Conservation (phyloP, 2,329 filamentous ascomycete genomes). For the Juglanconis juglandina region DNA sequence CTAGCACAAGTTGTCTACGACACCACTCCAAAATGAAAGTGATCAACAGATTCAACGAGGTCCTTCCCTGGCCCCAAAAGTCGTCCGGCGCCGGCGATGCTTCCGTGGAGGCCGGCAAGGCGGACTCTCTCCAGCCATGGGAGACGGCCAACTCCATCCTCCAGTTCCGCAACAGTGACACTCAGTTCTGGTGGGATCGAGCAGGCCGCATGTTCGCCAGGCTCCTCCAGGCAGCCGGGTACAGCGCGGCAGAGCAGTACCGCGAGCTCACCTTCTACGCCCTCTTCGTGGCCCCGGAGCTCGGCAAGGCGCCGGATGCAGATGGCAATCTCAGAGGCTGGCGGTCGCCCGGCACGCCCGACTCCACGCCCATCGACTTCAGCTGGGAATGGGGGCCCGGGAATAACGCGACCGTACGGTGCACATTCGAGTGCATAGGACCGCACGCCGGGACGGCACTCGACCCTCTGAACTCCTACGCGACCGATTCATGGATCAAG, state of each 20-base stretch:
- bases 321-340: slow-evolving; percentile 12
- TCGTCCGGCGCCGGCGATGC: too few species aligned
- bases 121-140: slow-evolving; percentile 15
- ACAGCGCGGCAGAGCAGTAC: slow-evolving; percentile 23
- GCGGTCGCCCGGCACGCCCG: slow-evolving; percentile 22
- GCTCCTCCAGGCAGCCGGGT: slow-evolving; percentile 23
- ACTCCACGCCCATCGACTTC: slow-evolving; percentile 24
- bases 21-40: neutral
- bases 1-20: neutral
- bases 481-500: slow-evolving; percentile 20
- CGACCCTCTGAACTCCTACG: slow-evolving; percentile 20
- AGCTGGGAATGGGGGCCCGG: slow-evolving; percentile 24
- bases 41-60: neutral
- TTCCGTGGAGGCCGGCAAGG: neutral
- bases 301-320: slow-evolving; percentile 22
- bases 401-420: slow-evolving; percentile 21
- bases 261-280: slow-evolving; percentile 25
- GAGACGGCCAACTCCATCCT: slow-evolving; percentile 21
- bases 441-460: slow-evolving; percentile 20
- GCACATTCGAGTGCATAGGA: slow-evolving; percentile 24
- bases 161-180: slow-evolving; percentile 21
- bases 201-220: slow-evolving; percentile 24
- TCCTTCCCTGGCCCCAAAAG: too few species aligned
- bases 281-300: slow-evolving; percentile 21
- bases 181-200: slow-evolving; percentile 25